Conservation (phyloP, 306 rosid genomes). For the Cucurbita maxima region DNA sequence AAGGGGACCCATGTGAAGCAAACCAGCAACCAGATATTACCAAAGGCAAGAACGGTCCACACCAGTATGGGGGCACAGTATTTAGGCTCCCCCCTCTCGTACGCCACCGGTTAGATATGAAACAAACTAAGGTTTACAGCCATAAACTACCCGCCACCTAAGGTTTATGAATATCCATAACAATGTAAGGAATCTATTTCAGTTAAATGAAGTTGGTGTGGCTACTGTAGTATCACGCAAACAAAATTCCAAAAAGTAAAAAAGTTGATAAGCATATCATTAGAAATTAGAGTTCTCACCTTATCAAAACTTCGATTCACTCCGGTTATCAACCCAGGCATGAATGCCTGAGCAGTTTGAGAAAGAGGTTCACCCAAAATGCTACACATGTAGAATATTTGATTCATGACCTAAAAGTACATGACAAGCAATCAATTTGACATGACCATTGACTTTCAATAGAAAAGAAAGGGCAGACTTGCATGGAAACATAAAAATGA, state of each 20-base stretch:
- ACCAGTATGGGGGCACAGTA: not conserved
- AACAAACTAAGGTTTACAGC: not conserved
- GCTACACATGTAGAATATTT: conserved; percentile 57
- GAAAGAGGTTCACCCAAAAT: conserved; percentile 98
- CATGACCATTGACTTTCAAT: conserved; percentile 6
- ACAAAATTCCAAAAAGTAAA: not conserved
- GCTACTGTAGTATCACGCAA: not conserved
- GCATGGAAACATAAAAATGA: conserved; percentile 4
- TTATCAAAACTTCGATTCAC: conserved; percentile 42
- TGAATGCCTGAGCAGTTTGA: conserved; percentile 88
- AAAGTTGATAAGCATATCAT: not conserved
- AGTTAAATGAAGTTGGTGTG: not conserved
- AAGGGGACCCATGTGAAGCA: not conserved
- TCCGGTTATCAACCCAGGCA: conserved; percentile 74
- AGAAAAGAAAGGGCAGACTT: conserved; percentile 4
- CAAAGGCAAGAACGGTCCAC: not conserved
- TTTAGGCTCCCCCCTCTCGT: not conserved
- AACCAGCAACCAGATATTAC: not conserved
- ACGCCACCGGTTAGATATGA: too few species aligned
- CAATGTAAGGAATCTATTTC: not conserved
- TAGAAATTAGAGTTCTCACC: conserved; percentile 30
- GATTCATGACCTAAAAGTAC: conserved; percentile 69
- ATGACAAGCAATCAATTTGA: conserved; percentile 12
- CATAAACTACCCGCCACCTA: not conserved
- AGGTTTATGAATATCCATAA: not conserved